These are phyloP conservation scores for Fusarium humuli DNA, from an alignment of 2,329 filamentous ascomycete genomes.

Conservation along the genomic window DNA sequence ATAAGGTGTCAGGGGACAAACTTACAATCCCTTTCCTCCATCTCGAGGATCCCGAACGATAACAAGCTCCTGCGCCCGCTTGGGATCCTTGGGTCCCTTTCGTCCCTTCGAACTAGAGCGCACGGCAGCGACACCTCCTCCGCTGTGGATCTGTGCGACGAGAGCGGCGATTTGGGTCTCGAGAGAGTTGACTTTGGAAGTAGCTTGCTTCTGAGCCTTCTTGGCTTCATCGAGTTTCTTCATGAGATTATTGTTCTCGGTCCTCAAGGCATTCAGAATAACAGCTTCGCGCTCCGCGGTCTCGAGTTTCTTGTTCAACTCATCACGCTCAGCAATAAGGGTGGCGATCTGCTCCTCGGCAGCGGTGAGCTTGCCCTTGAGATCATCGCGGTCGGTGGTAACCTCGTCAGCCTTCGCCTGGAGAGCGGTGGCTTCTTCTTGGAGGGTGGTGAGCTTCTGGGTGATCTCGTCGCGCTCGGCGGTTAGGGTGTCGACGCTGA, in stretches of 20 bases:
- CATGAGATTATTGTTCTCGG: constrained; percentile 43
- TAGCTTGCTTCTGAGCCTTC: constrained; percentile 38
- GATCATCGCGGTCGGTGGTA: constrained; percentile 33
- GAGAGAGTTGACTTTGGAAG: constrained; percentile 34
- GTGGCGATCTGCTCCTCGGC: constrained; percentile 31
- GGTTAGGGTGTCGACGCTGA: constrained; percentile 21
- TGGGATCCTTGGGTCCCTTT: constrained; percentile 43
- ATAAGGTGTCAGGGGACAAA: background rate
- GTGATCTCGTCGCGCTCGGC: constrained; percentile 43
- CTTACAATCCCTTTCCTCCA: constrained; percentile 42
- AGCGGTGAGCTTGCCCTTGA: constrained; percentile 28
- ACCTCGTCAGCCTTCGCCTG: constrained; percentile 34
- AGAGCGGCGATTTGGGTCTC: constrained; percentile 39
- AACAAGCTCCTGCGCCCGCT: constrained; percentile 43
- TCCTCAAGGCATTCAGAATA: constrained; percentile 34
- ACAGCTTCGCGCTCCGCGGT: constrained; percentile 39
- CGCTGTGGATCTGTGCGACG: constrained; percentile 37
- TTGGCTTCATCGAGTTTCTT: constrained; percentile 43
- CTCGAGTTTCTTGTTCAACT: constrained; percentile 40
- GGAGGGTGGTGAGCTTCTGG: constrained; percentile 35
- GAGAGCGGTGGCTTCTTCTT: constrained; percentile 31
- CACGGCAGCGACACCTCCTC: background rate
- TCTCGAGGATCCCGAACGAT: constrained; percentile 44
- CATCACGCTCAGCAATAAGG: constrained; percentile 24
- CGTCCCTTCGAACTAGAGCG: constrained; percentile 27